These are phyloP conservation scores for Gliomastix tumulicola DNA, from an alignment of 2,329 filamentous ascomycete genomes.

Conservation along the genomic window DNA sequence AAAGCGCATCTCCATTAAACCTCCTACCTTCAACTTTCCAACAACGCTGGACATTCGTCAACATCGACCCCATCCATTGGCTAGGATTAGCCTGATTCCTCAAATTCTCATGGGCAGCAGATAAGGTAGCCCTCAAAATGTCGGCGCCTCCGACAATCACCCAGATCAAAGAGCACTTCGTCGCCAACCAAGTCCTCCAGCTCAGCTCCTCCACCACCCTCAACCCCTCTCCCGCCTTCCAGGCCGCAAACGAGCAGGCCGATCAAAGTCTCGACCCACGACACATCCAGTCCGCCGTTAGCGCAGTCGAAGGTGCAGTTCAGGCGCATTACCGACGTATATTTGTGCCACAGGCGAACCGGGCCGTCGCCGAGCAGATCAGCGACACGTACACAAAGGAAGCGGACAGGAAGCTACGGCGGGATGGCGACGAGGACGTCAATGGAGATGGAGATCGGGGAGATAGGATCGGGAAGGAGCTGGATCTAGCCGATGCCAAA, in stretches of 20 bases:
- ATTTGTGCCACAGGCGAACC: conserved; percentile 61
- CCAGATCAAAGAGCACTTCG: conserved; percentile 51
- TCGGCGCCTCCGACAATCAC: conserved; percentile 4
- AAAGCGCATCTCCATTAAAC: too few relatives aligned
- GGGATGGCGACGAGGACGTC: conserved; percentile 22
- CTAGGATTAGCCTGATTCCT: too few relatives aligned
- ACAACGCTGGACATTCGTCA: too few relatives aligned
- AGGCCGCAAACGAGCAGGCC: conserved; percentile 34
- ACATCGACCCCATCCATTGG: too few relatives aligned
- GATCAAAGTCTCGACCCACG: conserved; percentile 35
- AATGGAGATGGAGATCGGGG: too few relatives aligned
- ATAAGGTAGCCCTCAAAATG: too few relatives aligned
- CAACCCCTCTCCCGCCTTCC: conserved; percentile 47
- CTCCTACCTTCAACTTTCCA: too few relatives aligned
- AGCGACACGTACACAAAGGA: conserved; percentile 53
- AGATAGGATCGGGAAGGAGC: conserved; percentile 25
- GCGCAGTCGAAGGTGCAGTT: conserved; percentile 53
- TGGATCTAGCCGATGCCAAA: conserved; percentile 39
- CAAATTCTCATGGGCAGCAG: too few relatives aligned
- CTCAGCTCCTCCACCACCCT: conserved; percentile 50
- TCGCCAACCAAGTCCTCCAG: conserved; percentile 54
- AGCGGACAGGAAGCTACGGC: conserved; percentile 29
- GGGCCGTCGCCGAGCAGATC: conserved; percentile 68
- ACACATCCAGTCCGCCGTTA: conserved; percentile 48
- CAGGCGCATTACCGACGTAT: conserved; percentile 59